Evolutionary conservation across 2,329 filamentous ascomycete species (phyloP), one percentile per base, ranked within the genome.

Genomic region (Ophiobolus disseminans): DNA sequence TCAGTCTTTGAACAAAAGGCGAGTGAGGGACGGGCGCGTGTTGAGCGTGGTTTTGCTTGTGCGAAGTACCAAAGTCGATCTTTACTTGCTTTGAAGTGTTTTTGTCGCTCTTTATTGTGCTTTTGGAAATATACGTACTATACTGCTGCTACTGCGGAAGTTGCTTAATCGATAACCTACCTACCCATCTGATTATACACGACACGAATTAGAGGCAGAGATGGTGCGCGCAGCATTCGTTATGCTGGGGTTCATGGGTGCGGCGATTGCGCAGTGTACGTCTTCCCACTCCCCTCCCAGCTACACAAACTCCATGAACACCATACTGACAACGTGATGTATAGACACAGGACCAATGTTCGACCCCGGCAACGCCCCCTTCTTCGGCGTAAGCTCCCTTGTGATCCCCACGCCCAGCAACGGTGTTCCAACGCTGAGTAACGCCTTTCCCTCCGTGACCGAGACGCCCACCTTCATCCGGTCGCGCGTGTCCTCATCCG

Each of bases 311-410:
- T 14, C 25, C 13, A 11, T 11, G 19, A 25, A 30, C n/a, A n/a
- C 22, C 20, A 16, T 41, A 20, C 28, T 45, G 13, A 22, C 8
- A 8, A 9, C 9, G 26, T 19, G 13, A 10, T n/a, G 20, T 13
- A 17, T 25, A 65, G 62, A 58, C 31, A 55, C 51, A 14, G 57
- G 55, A 28, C 58, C 62, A 2, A 25, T 49, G 19, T 61, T 62
- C 48, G 44, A 65, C 32, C 59, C 58, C 25, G 50, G 53, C 11
- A 48, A 56, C 13, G 60, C 57, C 2, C 53, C 57, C 17, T 48
- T 49, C 54, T 65, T 64, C 40, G 62, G 44, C 14, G 46, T 43
- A 26, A 55, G 45, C 35, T 45, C 42, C 5, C 45, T 63, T 20
- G 55, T 62, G 25, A 40, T 41, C 28, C 62, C 62, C 3, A 58